Evolutionary conservation across 768 basidiomycete species (phyloP), one percentile per base, ranked within the genome.

Genomic region (Favolaschia claudopus): DNA sequence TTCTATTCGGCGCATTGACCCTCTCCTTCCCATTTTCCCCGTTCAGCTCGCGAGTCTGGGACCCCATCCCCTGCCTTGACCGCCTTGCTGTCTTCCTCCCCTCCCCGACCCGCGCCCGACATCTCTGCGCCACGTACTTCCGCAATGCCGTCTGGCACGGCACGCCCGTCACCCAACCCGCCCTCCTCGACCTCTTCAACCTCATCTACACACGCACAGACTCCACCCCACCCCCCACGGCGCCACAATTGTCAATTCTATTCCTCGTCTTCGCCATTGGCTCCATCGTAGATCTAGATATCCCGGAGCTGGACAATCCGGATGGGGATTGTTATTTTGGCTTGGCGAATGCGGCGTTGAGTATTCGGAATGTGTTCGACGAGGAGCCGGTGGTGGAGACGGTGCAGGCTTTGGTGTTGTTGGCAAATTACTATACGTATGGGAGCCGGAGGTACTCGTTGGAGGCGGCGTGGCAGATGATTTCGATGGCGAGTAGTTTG

Each of bases 251-350:
- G 43, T 64, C 67, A 3, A 49, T 70, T 15, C 36, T 68, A 3
- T 65, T 62, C 43, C 54, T 68, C 39, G 54, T 68, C 5, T 64
- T 68, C 37, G 67, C 65, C 5, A 47, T 66, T 19, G 69, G 62
- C 19, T 37, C 67, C 15, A 25, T 70, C 40, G 63, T 67, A 19
- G 69, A 70, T 38, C 55, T 70, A 17, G 58, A 62, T 3, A 64
- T 80, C 5, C 63, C 72, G 28, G 64, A 72, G 10, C 68, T 72
- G 44, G n/a, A n/a, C n/a, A 69, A 66, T 24, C 62, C 68, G 7
- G 77, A 79, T 32, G 80, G 82, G 5, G 81, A 85, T 65, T 70
- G 76, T 56, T 79, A 80, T 56, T 83, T 79, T 54, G 76, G 78
- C 33, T 61, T 83, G 36, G 80, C 72, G 13, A 71, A 78, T 50